Base-by-base conservation (phyloP, 371 early-diverging fungal species). In the Rhizopus arrhizus region DNA sequence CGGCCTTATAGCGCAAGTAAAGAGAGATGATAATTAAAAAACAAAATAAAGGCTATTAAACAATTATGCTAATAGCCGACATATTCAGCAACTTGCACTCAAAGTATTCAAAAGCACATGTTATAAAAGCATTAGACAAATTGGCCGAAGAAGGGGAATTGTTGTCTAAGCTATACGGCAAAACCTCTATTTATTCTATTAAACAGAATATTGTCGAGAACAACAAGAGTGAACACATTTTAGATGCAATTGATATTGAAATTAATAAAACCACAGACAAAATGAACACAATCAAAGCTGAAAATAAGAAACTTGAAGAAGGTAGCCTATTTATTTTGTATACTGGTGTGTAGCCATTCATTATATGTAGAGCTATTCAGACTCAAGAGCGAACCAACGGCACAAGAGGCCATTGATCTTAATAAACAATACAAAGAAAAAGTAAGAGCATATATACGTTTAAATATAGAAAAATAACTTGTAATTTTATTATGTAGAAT, bases 1-100 rank as follows among this genome's bases (percentile, higher is more conserved):
- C 36, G 68, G 41, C 68, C 68, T 36, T 68, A 68, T 16, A 68
- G 68, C 42, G 61, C 64, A 22, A 68, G 68, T 68, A 64, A 51
- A 36, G 8, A 5, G 52, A 22, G 34, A n/a, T 1, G 12, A 40
- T 11, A 8, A 0, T 45, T 45, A 5, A 57, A 31, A 12, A 15
- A 58, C 12, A 38, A 29, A 41, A 40, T 16, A 11, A 45, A 7
- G n/a, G 12, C 28, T 15, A 49, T 13, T 32, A 54, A 40, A 11
- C 36, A 31, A 38, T 31, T 10, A 22, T 3, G 47, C 7, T 29
- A 40, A 40, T 40, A 68, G 68, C 68, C 43, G 68, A 68, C 50
- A 54, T 69, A 16, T 69, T 64, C 34, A 69, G 64, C 13, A 69
- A 69, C 33, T 34, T 69, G 12, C 69, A 69, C 31, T 15, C 45